phyloP scores from a whole-genome alignment of 768 basidiomycete species.

The Suillus discolor region DNA sequence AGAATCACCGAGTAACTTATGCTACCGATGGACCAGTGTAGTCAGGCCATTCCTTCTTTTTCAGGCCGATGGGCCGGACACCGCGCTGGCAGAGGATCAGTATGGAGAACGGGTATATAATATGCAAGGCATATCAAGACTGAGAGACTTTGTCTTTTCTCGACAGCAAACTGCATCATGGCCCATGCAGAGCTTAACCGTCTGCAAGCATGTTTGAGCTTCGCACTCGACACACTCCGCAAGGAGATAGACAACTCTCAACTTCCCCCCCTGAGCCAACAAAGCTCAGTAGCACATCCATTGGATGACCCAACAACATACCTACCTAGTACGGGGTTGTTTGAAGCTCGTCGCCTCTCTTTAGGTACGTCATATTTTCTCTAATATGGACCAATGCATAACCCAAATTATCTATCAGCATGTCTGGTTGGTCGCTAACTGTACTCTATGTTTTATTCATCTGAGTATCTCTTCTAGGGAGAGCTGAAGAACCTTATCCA shows the following conservation, averaged over 20 bases:
- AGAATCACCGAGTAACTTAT: not conserved
- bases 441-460: not conserved
- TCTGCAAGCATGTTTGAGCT: constrained; percentile 5
- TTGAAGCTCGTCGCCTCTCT: constrained; percentile 8
- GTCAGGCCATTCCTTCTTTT: not conserved
- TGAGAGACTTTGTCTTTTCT: not conserved
- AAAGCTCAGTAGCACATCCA: constrained; percentile 4
- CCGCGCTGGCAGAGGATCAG: not conserved
- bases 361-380: not conserved
- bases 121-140: not conserved
- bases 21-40: not conserved
- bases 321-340: not conserved
- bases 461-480: constrained; percentile 4
- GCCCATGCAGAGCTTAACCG: constrained; percentile 1
- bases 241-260: constrained; percentile 3
- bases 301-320: constrained; percentile 2
- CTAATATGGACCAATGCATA: no score
- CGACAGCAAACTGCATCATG: not conserved
- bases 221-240: constrained; percentile 4
- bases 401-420: not conserved
- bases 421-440: constrained; percentile 1
- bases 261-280: not conserved
- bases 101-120: not conserved
- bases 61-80: not conserved
- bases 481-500: constrained; percentile 7